Percentiles rank a stretch among this genome's conserved stretches.
Conservation (phyloP, 164 flowering plant species). For the Liquidambar formosana region DNA sequence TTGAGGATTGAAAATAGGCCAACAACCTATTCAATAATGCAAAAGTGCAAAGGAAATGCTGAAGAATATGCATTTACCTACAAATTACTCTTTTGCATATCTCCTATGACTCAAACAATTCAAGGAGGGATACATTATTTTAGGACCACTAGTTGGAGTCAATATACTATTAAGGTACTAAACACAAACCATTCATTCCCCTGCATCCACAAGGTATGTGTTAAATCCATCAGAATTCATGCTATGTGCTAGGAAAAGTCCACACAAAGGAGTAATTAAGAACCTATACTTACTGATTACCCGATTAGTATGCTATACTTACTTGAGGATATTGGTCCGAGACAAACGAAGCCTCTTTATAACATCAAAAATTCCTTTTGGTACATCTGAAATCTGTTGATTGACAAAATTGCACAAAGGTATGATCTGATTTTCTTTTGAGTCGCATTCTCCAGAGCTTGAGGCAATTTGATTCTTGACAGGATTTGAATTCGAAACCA, state of each 20-base stretch:
- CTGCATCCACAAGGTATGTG: too few relatives aligned
- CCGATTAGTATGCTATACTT: conserved; percentile 22
- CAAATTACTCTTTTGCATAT: too few relatives aligned
- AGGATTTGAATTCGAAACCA: conserved; percentile 5
- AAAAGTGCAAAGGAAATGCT: too few relatives aligned
- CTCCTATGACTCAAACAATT: too few relatives aligned
- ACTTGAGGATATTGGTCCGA: conserved; percentile 71
- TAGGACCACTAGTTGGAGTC: too few relatives aligned
- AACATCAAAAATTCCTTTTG: conserved; percentile 50
- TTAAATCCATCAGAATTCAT: not conserved
- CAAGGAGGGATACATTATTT: too few relatives aligned
- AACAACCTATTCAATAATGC: not conserved
- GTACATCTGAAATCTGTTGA: conserved; percentile 35
- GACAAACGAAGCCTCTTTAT: conserved; percentile 67
- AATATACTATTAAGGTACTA: too few relatives aligned
- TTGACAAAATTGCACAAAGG: conserved; percentile 21
- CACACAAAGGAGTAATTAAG: not conserved
- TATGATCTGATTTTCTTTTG: conserved; percentile 21
- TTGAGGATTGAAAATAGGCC: not conserved
- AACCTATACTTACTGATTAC: not conserved
- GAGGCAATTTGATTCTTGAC: conserved; percentile 24
- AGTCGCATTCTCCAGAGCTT: conserved; percentile 21
- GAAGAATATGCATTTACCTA: too few relatives aligned
- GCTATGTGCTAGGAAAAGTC: conserved; percentile 3
- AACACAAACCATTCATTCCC: too few relatives aligned